A percentile compares a stretch with the other conserved stretches of the same genome.
Evolutionary conservation across 257 asterid genomes (phyloP).

Genomic region (Cordia subcordata): DNA sequence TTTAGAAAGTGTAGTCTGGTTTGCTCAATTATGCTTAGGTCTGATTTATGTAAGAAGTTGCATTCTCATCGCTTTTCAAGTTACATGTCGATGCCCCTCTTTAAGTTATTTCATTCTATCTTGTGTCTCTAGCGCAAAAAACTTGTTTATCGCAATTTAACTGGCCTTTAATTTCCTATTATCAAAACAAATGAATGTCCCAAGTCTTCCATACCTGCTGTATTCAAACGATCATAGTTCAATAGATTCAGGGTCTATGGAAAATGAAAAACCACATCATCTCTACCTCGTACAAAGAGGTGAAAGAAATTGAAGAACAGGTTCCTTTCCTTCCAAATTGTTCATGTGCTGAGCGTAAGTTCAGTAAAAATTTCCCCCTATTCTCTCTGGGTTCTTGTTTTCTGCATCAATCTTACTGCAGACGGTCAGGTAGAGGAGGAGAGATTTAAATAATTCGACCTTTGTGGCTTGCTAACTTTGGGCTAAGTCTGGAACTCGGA

Average conservation of each 20-base stretch:
- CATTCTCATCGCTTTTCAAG: no score
- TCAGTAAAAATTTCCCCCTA: conserved; percentile 1
- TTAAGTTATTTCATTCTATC: no score
- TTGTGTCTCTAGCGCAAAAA: no score
- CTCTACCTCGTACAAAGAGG: conserved; percentile 56
- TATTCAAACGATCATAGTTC: background rate
- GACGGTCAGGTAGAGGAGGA: conserved; percentile 78
- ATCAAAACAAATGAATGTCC: no score
- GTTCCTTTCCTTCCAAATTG: conserved; percentile 63
- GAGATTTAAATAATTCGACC: conserved; percentile 39
- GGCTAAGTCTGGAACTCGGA: no score
- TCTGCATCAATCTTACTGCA: conserved; percentile 21
- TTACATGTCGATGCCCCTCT: no score
- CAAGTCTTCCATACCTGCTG: background rate
- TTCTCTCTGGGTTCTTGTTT: conserved; percentile 1
- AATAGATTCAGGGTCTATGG: conserved; percentile 86
- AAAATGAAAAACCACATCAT: conserved; percentile 82
- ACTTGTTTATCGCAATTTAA: no score
- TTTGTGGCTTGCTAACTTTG: no score
- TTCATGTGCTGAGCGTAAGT: conserved; percentile 72
- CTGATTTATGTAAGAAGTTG: no score
- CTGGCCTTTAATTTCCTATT: no score
- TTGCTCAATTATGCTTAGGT: no score
- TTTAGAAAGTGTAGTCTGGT: no score
- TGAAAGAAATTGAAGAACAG: conserved; percentile 70